Conservation (phyloP, 2,329 filamentous ascomycete genomes). For the Scedosporium apiospermum region DNA sequence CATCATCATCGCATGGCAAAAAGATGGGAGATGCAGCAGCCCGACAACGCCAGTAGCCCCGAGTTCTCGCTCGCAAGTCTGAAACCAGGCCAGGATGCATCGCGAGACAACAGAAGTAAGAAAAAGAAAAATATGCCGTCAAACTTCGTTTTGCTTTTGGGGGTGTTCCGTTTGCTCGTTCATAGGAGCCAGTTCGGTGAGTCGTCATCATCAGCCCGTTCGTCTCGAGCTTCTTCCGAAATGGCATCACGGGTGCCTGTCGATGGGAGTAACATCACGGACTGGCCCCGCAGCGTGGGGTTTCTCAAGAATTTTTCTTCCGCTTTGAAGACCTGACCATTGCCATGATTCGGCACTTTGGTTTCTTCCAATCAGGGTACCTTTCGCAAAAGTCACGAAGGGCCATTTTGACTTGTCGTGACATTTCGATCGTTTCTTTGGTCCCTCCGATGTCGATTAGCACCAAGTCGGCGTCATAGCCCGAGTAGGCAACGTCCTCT, state of each 20-base stretch:
- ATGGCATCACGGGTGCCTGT: too few species aligned
- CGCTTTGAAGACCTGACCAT: constrained; percentile 6
- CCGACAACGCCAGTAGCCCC: not conserved
- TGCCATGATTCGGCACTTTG: constrained; percentile 27
- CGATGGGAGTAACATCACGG: not conserved
- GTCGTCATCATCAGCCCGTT: too few species aligned
- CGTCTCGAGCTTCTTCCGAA: too few species aligned
- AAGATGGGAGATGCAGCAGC: too few species aligned
- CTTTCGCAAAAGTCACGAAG: constrained; percentile 21
- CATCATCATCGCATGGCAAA: too few species aligned
- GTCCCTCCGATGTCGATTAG: not conserved
- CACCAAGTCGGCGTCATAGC: not conserved
- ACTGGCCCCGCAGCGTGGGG: not conserved
- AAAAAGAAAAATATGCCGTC: not conserved
- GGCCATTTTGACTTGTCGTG: constrained; percentile 24
- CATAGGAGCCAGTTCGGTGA: too few species aligned
- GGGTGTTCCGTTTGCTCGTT: too few species aligned
- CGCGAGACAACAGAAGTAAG: not conserved
- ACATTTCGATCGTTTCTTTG: constrained; percentile 22
- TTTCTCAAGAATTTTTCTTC: not conserved
- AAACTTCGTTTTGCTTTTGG: too few species aligned
- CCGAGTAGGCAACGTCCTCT: not conserved
- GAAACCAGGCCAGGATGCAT: not conserved
- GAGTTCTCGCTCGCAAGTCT: not conserved
- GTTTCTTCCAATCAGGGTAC: constrained; percentile 21